phyloP scores from a whole-genome alignment of 768 basidiomycete genomes.

The Suillus spraguei region DNA sequence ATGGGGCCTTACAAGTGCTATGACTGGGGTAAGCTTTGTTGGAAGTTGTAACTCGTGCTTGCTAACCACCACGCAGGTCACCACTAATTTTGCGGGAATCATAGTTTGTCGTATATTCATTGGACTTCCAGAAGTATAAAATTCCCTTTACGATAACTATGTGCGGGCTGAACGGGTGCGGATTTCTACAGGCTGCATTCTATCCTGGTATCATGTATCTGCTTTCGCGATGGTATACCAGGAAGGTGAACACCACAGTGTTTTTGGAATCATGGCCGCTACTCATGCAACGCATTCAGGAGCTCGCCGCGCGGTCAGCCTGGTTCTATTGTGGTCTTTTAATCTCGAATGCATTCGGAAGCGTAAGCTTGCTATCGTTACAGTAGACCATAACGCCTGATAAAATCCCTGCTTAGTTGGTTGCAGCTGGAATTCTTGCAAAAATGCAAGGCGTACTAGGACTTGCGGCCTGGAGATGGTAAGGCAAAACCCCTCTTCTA shows the following conservation, averaged over 20 bases:
- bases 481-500: slow-evolving; percentile 15
- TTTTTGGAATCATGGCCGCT: neutral
- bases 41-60: slow-evolving; percentile 2
- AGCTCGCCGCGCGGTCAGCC: slow-evolving; percentile 66
- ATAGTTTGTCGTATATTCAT: slow-evolving; percentile 61
- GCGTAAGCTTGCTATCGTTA: slow-evolving; percentile 40
- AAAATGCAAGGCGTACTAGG: slow-evolving; percentile 70
- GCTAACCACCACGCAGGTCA: slow-evolving; percentile 39
- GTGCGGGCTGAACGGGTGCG: neutral
- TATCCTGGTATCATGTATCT: slow-evolving; percentile 58
- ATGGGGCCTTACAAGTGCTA: slow-evolving; percentile 65
- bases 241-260: slow-evolving; percentile 23
- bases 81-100: slow-evolving; percentile 55
- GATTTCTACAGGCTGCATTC: slow-evolving; percentile 50
- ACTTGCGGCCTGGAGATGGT: slow-evolving; percentile 74
- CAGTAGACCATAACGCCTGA: neutral
- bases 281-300: slow-evolving; percentile 35
- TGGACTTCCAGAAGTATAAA: slow-evolving; percentile 56
- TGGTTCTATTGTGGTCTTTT: slow-evolving; percentile 61
- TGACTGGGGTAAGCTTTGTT: slow-evolving; percentile 52
- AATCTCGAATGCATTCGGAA: slow-evolving; percentile 69
- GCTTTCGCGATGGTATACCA: slow-evolving; percentile 59
- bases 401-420: slow-evolving; percentile 41
- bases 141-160: neutral
- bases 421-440: slow-evolving; percentile 74